Base-by-base conservation (phyloP, 495 filamentous ascomycete species). In the Aspergillus nidulans region DNA sequence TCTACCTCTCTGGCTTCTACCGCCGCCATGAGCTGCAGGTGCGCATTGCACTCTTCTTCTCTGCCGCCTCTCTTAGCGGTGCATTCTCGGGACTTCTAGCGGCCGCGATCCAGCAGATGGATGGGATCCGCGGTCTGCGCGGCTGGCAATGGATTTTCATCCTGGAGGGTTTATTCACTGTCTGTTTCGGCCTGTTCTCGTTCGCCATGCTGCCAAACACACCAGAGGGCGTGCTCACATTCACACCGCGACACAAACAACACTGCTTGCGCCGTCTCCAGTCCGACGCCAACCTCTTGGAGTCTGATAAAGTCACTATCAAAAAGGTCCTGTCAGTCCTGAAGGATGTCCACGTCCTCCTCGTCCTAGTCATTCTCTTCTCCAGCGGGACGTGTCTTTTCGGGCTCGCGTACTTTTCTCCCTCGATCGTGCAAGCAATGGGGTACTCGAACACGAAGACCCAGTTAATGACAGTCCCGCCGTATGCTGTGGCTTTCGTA, bases 141-240 rank as follows among this genome's bases (percentile, higher is more conserved):
- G 55, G 55, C 4, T 58, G 55, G 55, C 42, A 52, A 24, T 58
- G 55, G 55, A 52, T 58, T 2, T 58, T 58, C 49, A 46, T 58
- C 24, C 49, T 58, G 4, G 55, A 57, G 34, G 55, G 55, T 9
- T 48, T 57, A 1, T 43, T 56, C 46, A 56, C 54, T n/a, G 54
- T 49, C 23, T 56, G 46, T 20, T 56, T 56, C 25, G 54, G 54
- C 3, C 54, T 56, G 8, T 56, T 56, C 47, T 50, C 46, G 18
- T 47, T 28, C 20, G 21, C 36, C 13, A 49, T 55, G 43, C 53
- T 55, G 1, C 53, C 43, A 13, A 49, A 55, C 25, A 41, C 15
- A 1, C 53, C 53, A 12, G 6, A 19, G 1, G 19, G 10, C 9
- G 34, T 48, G 6, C 19, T 48, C 12, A 55, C 53, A n/a, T 55